A percentile compares a stretch with the other conserved stretches of the same genome.
phyloP scores from a whole-genome alignment of 495 filamentous ascomycete genomes.

The Penicillium macrosclerotiorum region DNA sequence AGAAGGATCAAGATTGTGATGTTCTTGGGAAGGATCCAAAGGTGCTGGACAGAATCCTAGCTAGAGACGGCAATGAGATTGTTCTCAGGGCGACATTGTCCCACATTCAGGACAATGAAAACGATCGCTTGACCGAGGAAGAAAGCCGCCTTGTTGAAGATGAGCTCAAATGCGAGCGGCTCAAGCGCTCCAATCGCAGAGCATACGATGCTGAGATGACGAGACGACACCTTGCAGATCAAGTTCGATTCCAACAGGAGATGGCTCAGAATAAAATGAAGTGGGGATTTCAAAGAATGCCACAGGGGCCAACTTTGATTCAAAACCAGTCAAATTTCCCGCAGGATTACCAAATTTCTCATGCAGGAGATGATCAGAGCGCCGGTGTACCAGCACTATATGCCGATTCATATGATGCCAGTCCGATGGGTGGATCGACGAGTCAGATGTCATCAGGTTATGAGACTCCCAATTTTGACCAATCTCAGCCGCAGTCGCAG shows the following conservation, averaged over 20 bases:
- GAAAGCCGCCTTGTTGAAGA: slow-evolving; percentile 49
- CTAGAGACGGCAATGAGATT: slow-evolving; percentile 18
- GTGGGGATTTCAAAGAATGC: too few relatives aligned
- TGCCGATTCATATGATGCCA: too few relatives aligned
- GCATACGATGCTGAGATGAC: slow-evolving; percentile 23
- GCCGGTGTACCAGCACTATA: too few relatives aligned
- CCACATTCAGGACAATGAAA: slow-evolving; percentile 57
- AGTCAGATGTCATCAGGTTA: not conserved
- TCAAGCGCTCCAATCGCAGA: slow-evolving; percentile 44
- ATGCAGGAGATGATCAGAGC: too few relatives aligned
- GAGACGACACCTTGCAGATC: not conserved
- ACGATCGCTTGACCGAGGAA: slow-evolving; percentile 55
- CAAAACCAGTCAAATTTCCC: not conserved
- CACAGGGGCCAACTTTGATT: not conserved
- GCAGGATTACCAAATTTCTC: too few relatives aligned
- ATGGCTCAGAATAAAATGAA: not conserved
- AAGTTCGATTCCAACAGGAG: not conserved
- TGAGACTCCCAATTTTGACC: not conserved
- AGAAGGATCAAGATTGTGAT: slow-evolving; percentile 49
- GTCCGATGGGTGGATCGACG: too few relatives aligned
- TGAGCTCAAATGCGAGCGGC: slow-evolving; percentile 40
- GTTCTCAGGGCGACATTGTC: slow-evolving; percentile 56
- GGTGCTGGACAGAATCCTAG: slow-evolving; percentile 69
- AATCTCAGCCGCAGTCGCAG: too few relatives aligned
- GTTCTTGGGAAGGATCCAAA: slow-evolving; percentile 61